Evolutionary conservation across 2,329 filamentous ascomycete genomes (phyloP), one percentile per base, ranked within the genome.

Genomic region (Mycosphaerella sp.): DNA sequence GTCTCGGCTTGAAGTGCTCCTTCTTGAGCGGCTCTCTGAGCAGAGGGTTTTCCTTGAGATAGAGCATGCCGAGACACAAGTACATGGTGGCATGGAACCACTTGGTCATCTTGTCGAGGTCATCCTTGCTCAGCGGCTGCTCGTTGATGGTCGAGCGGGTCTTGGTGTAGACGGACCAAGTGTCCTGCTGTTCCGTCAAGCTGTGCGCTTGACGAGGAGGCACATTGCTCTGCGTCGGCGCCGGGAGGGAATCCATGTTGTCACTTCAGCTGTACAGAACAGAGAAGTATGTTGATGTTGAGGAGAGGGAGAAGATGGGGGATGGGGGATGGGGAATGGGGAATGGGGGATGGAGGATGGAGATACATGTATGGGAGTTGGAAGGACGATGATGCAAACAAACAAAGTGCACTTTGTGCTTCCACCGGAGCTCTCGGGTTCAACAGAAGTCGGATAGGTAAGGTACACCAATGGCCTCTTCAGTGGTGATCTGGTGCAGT

Each of bases 1-100:
- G 74, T 58, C 86, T 80, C 53, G 79, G 75, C 71, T 90, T 90
- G 71, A 89, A 74, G 64, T 89, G 83, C 48, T 87, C 80, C 28
- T 79, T 71, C 59, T 80, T 80, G 57, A 88, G 75, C 1, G 84
- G 83, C 59, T 88, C 80, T 53, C 77, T 77, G 39, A 90, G 79
- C 10, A 90, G 76, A 12, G 85, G 83, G 57, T 90, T 90, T 35
- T 84, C 76, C 58, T 79, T 79, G 52, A 90, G 79, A 64, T 89
- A 89, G 61, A 90, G 85, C 86, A 90, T 89, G 55, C 85, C 86
- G 44, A 89, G 71, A 59, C 83, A 84, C 44, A 89, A 78, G 65
- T 89, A 89, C 64, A 88, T 71, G 58, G 82, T 85, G 48, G 85
- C 85, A 57, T 82, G 79, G 74, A 88, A 89, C 69, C 84, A 89